These are phyloP conservation scores for Neltuma alba DNA, from an alignment of 306 rosid species.

Conservation along the genomic window DNA sequence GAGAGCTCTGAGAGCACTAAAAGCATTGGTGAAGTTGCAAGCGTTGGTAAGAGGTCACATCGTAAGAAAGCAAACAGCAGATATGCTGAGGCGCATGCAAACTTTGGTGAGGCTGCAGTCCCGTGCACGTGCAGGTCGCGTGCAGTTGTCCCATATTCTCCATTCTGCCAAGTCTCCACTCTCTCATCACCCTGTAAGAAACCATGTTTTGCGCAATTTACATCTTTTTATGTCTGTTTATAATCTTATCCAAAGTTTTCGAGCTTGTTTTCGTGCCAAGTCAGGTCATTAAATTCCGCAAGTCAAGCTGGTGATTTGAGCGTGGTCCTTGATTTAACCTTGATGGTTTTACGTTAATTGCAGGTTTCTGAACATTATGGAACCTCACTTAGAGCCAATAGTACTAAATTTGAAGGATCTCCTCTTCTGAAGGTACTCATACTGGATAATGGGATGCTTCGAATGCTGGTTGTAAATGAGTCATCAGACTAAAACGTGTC, in stretches of 20 bases:
- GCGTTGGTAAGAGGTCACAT: slow-evolving; percentile 95
- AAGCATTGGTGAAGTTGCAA: slow-evolving; percentile 92
- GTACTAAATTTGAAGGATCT: slow-evolving; percentile 68
- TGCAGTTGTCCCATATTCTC: slow-evolving; percentile 47
- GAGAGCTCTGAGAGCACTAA: slow-evolving; percentile 92
- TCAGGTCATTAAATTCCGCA: neutral
- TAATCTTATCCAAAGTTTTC: neutral
- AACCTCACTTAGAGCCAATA: slow-evolving; percentile 41
- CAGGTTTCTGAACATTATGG: slow-evolving; percentile 62
- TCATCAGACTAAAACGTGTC: neutral
- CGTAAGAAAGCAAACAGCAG: slow-evolving; percentile 88
- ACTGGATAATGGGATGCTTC: neutral
- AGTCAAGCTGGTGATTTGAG: neutral
- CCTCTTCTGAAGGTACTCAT: slow-evolving; percentile 65
- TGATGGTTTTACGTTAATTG: slow-evolving; percentile 13
- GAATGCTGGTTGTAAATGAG: neutral
- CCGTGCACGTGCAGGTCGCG: slow-evolving; percentile 76
- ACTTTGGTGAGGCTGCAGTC: slow-evolving; percentile 83
- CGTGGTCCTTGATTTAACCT: neutral
- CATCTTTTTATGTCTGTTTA: neutral
- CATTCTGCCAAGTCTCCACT: slow-evolving; percentile 60
- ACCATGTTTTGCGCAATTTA: neutral
- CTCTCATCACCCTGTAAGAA: slow-evolving; percentile 62
- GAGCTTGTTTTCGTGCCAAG: neutral
- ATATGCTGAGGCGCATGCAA: slow-evolving; percentile 93